Percentiles rank a stretch among this genome's conserved stretches.
These are phyloP conservation scores for Dillenia suffruticosa DNA, from an alignment of 164 flowering plant genomes.

Conservation along the genomic window DNA sequence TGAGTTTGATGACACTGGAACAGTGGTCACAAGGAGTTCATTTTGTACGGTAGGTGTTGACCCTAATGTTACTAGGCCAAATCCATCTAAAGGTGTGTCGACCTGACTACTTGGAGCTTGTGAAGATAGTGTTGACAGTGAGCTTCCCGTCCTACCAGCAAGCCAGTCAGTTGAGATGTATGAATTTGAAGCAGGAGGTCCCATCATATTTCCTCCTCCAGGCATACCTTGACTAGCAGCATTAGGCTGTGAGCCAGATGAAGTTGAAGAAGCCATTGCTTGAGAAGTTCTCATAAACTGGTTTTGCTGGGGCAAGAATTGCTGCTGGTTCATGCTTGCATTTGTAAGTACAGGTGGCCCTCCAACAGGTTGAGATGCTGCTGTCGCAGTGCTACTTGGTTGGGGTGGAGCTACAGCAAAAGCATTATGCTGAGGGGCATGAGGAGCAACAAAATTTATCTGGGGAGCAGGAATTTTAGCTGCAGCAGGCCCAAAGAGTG, in stretches of 20 bases:
- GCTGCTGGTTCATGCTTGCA: conserved; percentile 34
- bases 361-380: conserved; percentile 52
- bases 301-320: conserved; percentile 42
- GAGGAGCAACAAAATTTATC: conserved; percentile 53
- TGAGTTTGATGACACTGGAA: conserved; percentile 22
- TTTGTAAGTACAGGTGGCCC: conserved; percentile 34
- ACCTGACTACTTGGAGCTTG: conserved; percentile 41
- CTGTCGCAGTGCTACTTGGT: conserved; percentile 27
- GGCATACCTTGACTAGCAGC: conserved; percentile 29
- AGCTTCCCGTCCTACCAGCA: conserved; percentile 35
- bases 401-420: conserved; percentile 35
- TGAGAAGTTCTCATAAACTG: conserved; percentile 55
- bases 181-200: conserved; percentile 30
- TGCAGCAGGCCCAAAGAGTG: conserved; percentile 83
- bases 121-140: conserved; percentile 28
- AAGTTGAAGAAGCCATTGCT: conserved; percentile 31
- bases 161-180: conserved; percentile 49
- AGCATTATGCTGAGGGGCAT: conserved; percentile 37
- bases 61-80: too few species aligned
- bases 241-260: conserved; percentile 37
- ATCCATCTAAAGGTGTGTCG: background rate
- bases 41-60: too few species aligned
- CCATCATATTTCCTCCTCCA: conserved; percentile 29
- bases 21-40: too few species aligned
- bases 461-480: conserved; percentile 93